Percentiles rank a stretch among this genome's conserved stretches.
These are phyloP conservation scores for Salix koriyanagi DNA, from an alignment of 345 rosid species.

Conservation along the genomic window DNA sequence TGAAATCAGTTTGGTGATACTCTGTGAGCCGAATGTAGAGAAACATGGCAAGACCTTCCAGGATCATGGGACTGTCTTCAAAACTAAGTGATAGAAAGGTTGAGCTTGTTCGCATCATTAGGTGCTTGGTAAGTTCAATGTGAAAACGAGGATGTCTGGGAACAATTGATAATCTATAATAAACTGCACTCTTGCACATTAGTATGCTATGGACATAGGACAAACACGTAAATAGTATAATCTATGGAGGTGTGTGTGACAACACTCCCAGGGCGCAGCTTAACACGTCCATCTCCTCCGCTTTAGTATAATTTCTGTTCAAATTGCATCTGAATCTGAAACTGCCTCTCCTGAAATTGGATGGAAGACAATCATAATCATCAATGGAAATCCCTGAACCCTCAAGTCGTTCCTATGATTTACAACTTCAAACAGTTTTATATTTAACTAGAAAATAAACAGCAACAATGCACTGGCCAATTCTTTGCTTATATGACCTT, in stretches of 20 bases:
- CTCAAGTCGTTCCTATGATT: no score
- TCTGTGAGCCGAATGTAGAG: neutral
- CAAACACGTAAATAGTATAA: neutral
- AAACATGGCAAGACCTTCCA: neutral
- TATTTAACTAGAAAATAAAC: neutral
- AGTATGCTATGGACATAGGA: neutral
- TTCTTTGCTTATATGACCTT: neutral
- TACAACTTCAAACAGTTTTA: neutral
- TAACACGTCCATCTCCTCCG: neutral
- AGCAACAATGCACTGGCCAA: neutral
- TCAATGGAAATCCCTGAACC: neutral
- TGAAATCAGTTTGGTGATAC: no score
- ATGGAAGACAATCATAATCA: neutral
- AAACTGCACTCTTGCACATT: neutral
- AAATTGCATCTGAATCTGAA: neutral
- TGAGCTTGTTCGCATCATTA: neutral
- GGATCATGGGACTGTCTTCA: neutral
- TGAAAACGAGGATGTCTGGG: neutral
- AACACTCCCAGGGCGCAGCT: neutral
- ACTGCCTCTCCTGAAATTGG: conserved; percentile 20
- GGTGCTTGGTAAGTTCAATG: neutral
- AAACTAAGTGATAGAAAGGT: neutral
- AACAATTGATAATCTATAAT: neutral
- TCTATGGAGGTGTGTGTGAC: neutral
- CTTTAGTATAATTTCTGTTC: neutral